Conservation (phyloP, 352 stramenopile genomes). For the Phytophthora tentaculata region DNA sequence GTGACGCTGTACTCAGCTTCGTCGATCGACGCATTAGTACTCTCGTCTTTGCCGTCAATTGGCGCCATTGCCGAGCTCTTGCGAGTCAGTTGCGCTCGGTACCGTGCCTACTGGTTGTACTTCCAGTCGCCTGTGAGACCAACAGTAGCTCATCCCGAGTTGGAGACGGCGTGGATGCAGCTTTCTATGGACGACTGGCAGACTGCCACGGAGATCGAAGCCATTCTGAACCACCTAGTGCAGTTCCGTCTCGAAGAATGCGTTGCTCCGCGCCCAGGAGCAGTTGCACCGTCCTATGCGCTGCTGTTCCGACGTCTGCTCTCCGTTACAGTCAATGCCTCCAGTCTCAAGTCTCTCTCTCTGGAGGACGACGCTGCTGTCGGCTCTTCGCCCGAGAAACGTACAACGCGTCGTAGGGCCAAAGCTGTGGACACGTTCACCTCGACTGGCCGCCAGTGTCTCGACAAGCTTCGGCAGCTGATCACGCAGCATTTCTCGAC, state of each 20-base stretch:
- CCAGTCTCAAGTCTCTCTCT: slow-evolving; percentile 37
- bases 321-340: slow-evolving; percentile 30
- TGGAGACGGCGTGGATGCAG: slow-evolving; percentile 34
- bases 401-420: slow-evolving; percentile 23
- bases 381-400: slow-evolving; percentile 7
- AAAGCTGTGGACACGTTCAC: slow-evolving; percentile 34
- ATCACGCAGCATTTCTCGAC: slow-evolving; percentile 23
- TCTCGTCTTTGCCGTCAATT: slow-evolving; percentile 26
- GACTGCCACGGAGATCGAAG: slow-evolving; percentile 41
- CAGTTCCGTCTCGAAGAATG: slow-evolving; percentile 40
- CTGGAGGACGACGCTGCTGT: slow-evolving; percentile 23
- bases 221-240: slow-evolving; percentile 33
- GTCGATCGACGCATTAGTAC: slow-evolving; percentile 21
- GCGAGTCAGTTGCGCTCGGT: slow-evolving; percentile 32
- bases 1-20: neutral
- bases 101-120: slow-evolving; percentile 31
- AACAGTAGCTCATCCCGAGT: slow-evolving; percentile 17
- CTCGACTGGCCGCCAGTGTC: slow-evolving; percentile 18
- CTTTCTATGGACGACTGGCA: slow-evolving; percentile 36
- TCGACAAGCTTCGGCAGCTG: slow-evolving; percentile 25
- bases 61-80: slow-evolving; percentile 39
- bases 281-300: slow-evolving; percentile 32
- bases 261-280: slow-evolving; percentile 10
- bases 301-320: slow-evolving; percentile 45
- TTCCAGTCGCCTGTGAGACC: slow-evolving; percentile 30